These are phyloP conservation scores for Simmondsia chinensis DNA, from an alignment of 148 eudicot genomes.

Conservation along the genomic window DNA sequence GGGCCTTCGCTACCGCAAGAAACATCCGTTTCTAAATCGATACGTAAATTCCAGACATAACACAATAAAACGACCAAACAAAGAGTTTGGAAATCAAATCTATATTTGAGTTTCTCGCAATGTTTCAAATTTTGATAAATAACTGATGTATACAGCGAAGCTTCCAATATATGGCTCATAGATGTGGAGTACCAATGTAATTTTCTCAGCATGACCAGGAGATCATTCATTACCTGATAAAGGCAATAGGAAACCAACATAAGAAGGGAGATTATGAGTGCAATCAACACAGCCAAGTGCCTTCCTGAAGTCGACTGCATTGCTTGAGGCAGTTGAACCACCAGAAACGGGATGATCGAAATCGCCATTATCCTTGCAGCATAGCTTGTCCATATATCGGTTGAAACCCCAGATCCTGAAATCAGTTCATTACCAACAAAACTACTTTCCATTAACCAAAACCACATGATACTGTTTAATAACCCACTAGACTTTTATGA, in stretches of 20 bases:
- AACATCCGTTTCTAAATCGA: no score
- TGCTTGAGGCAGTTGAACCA: slow-evolving; percentile 72
- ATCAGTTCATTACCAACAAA: not conserved
- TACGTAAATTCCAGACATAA: no score
- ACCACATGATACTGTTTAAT: no score
- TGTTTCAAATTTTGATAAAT: no score
- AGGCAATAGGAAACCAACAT: slow-evolving; percentile 62
- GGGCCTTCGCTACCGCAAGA: no score
- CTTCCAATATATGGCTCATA: no score
- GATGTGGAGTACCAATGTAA: not conserved
- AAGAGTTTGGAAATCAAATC: no score
- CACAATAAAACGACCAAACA: no score
- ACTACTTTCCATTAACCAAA: no score
- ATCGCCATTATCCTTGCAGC: slow-evolving; percentile 75
- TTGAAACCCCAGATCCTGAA: slow-evolving; percentile 71
- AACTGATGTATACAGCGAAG: no score
- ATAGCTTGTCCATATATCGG: slow-evolving; percentile 89
- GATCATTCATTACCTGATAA: slow-evolving; percentile 69
- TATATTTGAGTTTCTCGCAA: no score
- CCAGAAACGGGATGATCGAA: slow-evolving; percentile 61
- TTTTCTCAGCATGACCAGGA: not conserved
- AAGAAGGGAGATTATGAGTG: slow-evolving; percentile 37
- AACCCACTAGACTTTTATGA: no score
- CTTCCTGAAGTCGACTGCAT: slow-evolving; percentile 49
- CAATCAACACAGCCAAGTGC: slow-evolving; percentile 47